A percentile compares a stretch with the other conserved stretches of the same genome.
Conservation (phyloP, 2,329 filamentous ascomycete genomes). For the Aulographum hederae region DNA sequence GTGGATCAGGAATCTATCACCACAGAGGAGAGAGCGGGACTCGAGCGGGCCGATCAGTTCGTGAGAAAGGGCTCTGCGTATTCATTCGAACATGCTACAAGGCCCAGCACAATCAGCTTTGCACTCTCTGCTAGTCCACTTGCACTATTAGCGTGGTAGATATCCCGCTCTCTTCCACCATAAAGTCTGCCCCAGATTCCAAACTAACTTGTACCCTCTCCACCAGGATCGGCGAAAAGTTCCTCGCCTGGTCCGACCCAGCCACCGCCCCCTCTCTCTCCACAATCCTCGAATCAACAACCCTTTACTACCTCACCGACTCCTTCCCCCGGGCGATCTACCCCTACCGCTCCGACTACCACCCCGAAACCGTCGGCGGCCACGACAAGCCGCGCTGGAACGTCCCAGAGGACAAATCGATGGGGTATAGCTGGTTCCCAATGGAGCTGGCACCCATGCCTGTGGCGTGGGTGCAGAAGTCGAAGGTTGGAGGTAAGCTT, state of each 20-base stretch:
- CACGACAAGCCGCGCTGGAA: conserved; percentile 9
- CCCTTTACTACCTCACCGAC: conserved; percentile 37
- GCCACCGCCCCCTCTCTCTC: conserved; percentile 18
- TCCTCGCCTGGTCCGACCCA: conserved; percentile 33
- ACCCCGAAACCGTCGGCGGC: conserved; percentile 2
- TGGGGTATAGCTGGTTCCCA: conserved; percentile 25
- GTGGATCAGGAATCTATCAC: neutral
- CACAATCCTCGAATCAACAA: conserved; percentile 29
- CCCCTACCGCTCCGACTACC: conserved; percentile 22
- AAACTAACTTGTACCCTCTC: neutral
- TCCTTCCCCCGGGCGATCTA: conserved; percentile 30
- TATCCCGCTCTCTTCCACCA: neutral
- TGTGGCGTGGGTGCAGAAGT: conserved; percentile 17
- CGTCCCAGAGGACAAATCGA: conserved; percentile 22
- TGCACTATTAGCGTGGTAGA: conserved; percentile 37
- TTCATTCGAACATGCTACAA: conserved; percentile 31
- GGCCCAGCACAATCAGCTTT: conserved; percentile 37
- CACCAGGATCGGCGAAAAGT: conserved; percentile 33
- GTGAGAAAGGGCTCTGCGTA: conserved; percentile 28
- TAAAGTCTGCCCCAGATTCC: neutral
- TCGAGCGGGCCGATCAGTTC: conserved; percentile 22
- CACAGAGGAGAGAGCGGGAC: conserved; percentile 8
- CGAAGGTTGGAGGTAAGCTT: conserved; percentile 20
- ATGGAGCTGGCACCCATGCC: conserved; percentile 21
- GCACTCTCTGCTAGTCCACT: conserved; percentile 34